phyloP scores from a whole-genome alignment of 2,329 filamentous ascomycete genomes.

The Phoma sp. region DNA sequence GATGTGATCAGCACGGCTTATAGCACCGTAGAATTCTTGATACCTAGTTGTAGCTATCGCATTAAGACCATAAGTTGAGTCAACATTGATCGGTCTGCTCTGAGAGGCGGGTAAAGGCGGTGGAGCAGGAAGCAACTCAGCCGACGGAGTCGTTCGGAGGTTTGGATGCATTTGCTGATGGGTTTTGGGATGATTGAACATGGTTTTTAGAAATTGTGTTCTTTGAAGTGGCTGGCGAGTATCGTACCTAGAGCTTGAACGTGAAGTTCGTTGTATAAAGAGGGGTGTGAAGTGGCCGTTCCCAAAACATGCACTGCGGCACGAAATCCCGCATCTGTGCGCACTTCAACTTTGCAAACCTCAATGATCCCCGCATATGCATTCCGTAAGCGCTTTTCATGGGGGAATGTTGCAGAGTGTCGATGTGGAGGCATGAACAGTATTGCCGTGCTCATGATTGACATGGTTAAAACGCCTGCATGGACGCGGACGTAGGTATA shows the following conservation, averaged over 20 bases:
- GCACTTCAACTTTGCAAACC: background rate
- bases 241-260: background rate
- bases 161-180: background rate
- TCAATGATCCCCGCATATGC: background rate
- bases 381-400: background rate
- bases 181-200: background rate
- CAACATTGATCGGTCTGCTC: background rate
- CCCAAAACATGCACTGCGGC: background rate
- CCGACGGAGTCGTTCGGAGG: background rate
- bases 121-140: background rate
- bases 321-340: background rate
- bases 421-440: background rate
- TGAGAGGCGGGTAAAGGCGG: background rate
- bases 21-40: background rate
- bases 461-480: too few species aligned
- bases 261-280: background rate
- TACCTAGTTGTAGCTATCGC: background rate
- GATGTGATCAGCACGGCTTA: background rate
- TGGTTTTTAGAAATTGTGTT: background rate
- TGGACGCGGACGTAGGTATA: too few species aligned
- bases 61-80: background rate
- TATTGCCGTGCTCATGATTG: background rate
- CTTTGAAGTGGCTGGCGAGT: background rate
- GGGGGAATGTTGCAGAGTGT: background rate
- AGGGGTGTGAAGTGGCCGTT: background rate